Conservation (phyloP, 2,329 filamentous ascomycete genomes). For the Nemania sp. region DNA sequence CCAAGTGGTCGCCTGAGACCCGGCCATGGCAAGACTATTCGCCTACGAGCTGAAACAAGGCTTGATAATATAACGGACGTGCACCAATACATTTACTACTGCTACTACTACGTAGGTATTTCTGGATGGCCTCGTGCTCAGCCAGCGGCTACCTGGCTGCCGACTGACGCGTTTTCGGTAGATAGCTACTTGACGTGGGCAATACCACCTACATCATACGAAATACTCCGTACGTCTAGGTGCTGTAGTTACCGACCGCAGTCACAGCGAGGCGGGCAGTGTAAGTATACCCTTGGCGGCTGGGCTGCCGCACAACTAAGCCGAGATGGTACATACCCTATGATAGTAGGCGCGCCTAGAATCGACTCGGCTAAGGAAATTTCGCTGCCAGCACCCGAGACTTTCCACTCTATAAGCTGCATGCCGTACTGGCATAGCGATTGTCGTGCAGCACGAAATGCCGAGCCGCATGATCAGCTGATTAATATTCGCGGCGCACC, state of each 20-base stretch:
- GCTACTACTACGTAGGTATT: conserved; percentile 16
- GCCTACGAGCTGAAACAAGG: conserved; percentile 37
- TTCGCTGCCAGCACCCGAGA: conserved; percentile 23
- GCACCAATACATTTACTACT: conserved; percentile 26
- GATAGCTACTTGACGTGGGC: too few relatives aligned
- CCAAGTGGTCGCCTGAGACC: conserved; percentile 35
- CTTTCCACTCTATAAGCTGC: neutral
- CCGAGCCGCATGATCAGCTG: conserved; percentile 29
- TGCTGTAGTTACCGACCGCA: too few relatives aligned
- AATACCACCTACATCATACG: too few relatives aligned
- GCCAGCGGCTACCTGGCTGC: neutral
- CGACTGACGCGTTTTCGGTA: too few relatives aligned
- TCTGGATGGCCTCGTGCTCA: neutral
- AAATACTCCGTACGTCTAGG: too few relatives aligned
- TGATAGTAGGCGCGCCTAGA: too few relatives aligned
- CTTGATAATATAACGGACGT: conserved; percentile 25
- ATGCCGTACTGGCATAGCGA: conserved; percentile 9
- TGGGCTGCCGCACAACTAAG: too few relatives aligned
- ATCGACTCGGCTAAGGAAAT: too few relatives aligned
- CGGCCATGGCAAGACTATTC: conserved; percentile 33
- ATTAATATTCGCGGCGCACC: conserved; percentile 22
- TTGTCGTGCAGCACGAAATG: conserved; percentile 24
- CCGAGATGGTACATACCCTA: too few relatives aligned
- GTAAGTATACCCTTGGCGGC: too few relatives aligned
- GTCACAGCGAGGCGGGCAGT: too few relatives aligned